Conservation (phyloP, 768 basidiomycete species). For the Asterophora parasitica region DNA sequence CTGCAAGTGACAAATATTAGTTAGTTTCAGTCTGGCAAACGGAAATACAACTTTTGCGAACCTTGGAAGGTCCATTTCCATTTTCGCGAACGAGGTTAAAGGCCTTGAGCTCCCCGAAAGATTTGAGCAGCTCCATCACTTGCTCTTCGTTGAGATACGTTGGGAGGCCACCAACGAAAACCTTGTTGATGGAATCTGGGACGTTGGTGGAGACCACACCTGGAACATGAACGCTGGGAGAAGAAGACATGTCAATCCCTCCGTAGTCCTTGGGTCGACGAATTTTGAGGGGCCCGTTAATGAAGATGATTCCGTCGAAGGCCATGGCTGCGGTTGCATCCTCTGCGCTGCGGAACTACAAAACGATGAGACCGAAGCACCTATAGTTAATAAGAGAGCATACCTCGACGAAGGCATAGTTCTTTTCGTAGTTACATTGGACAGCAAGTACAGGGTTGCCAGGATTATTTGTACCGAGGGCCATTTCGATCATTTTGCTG, state of each 20-base stretch:
- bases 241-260: slow-evolving; percentile 59
- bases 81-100: slow-evolving; percentile 98
- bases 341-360: slow-evolving; percentile 94
- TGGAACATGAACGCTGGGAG: slow-evolving; percentile 76
- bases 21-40: background rate
- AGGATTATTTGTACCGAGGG: slow-evolving; percentile 74
- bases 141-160: slow-evolving; percentile 97
- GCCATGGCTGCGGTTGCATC: slow-evolving; percentile 97
- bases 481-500: slow-evolving; percentile 90
- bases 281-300: slow-evolving; percentile 94
- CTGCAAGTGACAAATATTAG: slow-evolving; percentile 32
- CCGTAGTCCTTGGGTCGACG: slow-evolving; percentile 97
- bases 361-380: slow-evolving; percentile 8
- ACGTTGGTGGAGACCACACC: slow-evolving; percentile 96
- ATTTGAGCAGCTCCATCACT: slow-evolving; percentile 95
- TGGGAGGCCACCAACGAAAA: slow-evolving; percentile 95
- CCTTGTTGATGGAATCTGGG: slow-evolving; percentile 95
- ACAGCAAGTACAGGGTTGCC: slow-evolving; percentile 92
- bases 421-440: slow-evolving; percentile 98
- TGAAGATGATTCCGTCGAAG: slow-evolving; percentile 95
- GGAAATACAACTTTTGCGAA: slow-evolving; percentile 22
- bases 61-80: slow-evolving; percentile 85
- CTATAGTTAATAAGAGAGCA: slow-evolving; percentile 13
- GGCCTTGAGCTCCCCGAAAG: slow-evolving; percentile 94
- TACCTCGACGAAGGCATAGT: slow-evolving; percentile 98